Percentiles rank a stretch among this genome's conserved stretches.
Evolutionary conservation across 768 basidiomycete species (phyloP).

Genomic region (Royoungia palumana): DNA sequence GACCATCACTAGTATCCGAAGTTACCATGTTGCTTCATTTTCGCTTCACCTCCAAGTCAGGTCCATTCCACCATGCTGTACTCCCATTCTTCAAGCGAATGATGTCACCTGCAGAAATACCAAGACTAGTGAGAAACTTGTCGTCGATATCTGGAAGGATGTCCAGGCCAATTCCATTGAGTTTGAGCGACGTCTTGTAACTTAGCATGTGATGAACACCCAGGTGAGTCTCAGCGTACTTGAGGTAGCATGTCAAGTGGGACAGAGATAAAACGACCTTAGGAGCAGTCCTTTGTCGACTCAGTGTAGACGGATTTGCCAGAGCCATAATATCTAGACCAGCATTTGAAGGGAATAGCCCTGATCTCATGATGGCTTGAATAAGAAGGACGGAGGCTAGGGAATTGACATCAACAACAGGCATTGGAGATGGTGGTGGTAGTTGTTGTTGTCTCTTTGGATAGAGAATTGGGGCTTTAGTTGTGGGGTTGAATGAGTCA

Average conservation of each 20-base stretch:
- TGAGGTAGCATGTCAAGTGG: not conserved
- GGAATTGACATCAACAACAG: not conserved
- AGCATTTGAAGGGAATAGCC: not conserved
- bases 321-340: not conserved
- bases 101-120: not conserved
- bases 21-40: not conserved
- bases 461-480: not conserved
- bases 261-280: not conserved
- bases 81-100: slow-evolving; percentile 1
- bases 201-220: not conserved
- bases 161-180: not conserved
- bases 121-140: not conserved
- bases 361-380: not conserved
- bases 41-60: not conserved
- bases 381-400: slow-evolving; percentile 1
- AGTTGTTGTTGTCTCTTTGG: not conserved
- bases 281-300: not conserved
- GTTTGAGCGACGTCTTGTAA: not conserved
- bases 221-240: not conserved
- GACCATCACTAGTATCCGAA: too few species aligned
- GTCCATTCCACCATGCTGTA: not conserved
- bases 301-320: not conserved
- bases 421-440: not conserved
- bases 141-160: not conserved
- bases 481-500: not conserved